Conservation (phyloP, 75 land plant genomes). For the Cupressus sempervirens region DNA sequence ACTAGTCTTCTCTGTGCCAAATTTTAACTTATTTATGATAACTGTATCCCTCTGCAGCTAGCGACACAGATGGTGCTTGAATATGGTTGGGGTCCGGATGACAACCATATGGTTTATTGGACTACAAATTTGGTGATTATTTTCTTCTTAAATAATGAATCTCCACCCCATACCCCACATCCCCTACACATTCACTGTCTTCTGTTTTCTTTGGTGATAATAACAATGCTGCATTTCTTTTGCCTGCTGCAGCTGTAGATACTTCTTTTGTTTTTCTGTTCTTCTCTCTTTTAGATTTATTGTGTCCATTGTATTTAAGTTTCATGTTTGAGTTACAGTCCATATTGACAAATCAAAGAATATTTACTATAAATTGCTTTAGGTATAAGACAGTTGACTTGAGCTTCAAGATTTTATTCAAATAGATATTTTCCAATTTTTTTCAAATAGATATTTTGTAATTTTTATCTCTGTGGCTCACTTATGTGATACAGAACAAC, state of each 20-base stretch:
- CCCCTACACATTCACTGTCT: not conserved
- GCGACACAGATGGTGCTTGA: conserved; percentile 90
- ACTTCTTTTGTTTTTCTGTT: not conserved
- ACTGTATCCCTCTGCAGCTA: conserved; percentile 44
- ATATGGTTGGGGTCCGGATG: conserved; percentile 95
- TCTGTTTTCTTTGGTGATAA: not conserved
- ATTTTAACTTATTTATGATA: not conserved
- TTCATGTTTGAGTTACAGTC: not conserved
- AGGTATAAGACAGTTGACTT: not conserved
- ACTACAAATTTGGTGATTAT: conserved; percentile 45
- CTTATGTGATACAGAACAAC: not conserved
- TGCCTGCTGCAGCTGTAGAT: not conserved
- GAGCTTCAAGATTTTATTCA: not conserved
- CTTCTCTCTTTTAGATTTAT: not conserved
- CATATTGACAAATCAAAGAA: not conserved
- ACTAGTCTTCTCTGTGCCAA: not conserved
- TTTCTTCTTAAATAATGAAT: not conserved
- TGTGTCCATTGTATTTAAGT: not conserved
- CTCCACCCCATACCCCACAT: too few relatives aligned
- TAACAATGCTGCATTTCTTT: not conserved
- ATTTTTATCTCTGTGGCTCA: not conserved
- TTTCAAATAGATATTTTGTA: too few relatives aligned
- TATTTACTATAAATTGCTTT: not conserved
- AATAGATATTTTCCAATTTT: not conserved
- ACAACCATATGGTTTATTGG: conserved; percentile 63